Base-by-base conservation (phyloP, 768 basidiomycete genomes). In the Psilocybe tampanensis region DNA sequence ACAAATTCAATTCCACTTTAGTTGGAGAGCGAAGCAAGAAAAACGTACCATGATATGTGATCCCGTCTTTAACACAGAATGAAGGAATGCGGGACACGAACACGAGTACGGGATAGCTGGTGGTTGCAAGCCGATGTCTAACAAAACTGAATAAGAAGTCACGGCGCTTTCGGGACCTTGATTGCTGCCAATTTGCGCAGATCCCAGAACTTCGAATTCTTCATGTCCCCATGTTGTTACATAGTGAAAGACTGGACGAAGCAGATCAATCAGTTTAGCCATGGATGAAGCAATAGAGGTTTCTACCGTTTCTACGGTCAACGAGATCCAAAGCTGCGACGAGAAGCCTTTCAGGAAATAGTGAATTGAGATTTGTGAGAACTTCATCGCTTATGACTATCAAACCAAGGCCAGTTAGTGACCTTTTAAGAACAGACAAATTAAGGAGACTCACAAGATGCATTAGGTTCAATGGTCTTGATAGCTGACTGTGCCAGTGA, bases 241-340 rank as follows among this genome's bases (percentile, higher is more conserved):
- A 65, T 84, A 86, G 59, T 83, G 82, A 58, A 90, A 75, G 19
- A 92, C 92, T 88, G 58, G 24, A 32, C 42, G 15, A 1, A 22
- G 22, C n/a, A 32, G 29, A 39, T 41, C 1, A 21, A 22, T 13
- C 39, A 36, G 41, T 24, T 17, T 41, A 39, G 23, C 34, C 33
- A 36, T 17, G 8, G 50, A 7, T 18, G 24, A 41, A 23, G 24
- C 18, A 15, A 8, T 36, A 33, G 42, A 29, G 29, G 29, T 29
- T 29, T 29, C 1, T 26, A 90, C 92, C 88, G 61, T 81, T 82
- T 55, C 81, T 80, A 26, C 82, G 78, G 69, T 94, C 92, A 43
- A 92, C 76, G n/a, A 93, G 73, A 65, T 94, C 89, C 22, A 94
- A 71, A 5, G 92, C 89, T 18, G 88, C 86, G 2, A 90, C 64